Evolutionary conservation across 2,329 filamentous ascomycete species (phyloP), one percentile per base, ranked within the genome.

Genomic region (Elsinoe ampelina): DNA sequence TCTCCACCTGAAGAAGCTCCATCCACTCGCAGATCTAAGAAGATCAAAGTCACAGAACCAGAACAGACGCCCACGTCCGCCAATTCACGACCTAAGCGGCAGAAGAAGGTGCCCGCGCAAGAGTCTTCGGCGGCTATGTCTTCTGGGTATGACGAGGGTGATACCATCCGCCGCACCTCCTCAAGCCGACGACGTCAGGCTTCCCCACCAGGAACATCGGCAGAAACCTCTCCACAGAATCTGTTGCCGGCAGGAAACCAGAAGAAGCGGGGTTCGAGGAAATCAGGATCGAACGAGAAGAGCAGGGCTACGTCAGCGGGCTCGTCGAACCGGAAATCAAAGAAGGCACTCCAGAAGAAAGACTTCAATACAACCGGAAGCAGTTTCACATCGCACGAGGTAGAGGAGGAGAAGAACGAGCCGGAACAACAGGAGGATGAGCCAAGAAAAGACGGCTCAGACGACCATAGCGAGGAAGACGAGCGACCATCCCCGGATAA

Each of bases 381-480:
- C 30, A 47, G 30, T 26, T 38, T 47, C 32, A 45, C 38, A 22
- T 35, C 39, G n/a, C 41, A 56, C 5, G 58, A 63, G 70, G 70
- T 74, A 58, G 67, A 67, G 54, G 65, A 66, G 22, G 61, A 67
- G 30, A 61, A 69, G 8, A 56, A 58, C 12, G 63, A 62, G 10
- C 63, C 63, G 35, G 63, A 84, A 39, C 62, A 52, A 35, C 26
- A 5, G 26, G 35, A 52, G 10, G 48, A 52, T 13, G 48, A 52
- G 34, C 15, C n/a, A 11, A 36, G 35, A n/a, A 52, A 52, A 34
- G 48, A 52, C 19, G 35, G 26, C 15, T 36, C 48, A 17, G 48
- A 52, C 38, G 76, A 80, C 47, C 75, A 77, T 15, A 85, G 84
- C 60, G 84, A 87, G 61, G 85, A 84, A 19, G 84, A 87, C 57